These are phyloP conservation scores for Tympanopsis confertula DNA, from an alignment of 2,329 filamentous ascomycete species.

Conservation along the genomic window DNA sequence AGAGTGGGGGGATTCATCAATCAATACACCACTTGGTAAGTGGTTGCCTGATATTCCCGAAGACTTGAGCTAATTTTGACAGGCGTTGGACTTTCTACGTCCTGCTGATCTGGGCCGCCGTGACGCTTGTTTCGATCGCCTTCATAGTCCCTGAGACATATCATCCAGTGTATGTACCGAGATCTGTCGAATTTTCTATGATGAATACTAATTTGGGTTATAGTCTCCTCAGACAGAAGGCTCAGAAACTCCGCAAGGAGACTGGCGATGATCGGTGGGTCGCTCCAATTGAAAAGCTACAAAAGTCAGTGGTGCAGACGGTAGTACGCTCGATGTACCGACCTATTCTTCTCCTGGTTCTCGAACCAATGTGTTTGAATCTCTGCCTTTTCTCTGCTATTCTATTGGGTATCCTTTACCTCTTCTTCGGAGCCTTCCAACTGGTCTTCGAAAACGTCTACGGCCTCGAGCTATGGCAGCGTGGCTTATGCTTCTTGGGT, in stretches of 20 bases:
- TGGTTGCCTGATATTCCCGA: not conserved
- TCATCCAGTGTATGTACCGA: slow-evolving; percentile 16
- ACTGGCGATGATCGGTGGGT: slow-evolving; percentile 69
- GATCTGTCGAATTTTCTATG: too few relatives aligned
- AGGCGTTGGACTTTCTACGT: slow-evolving; percentile 67
- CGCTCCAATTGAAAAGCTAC: slow-evolving; percentile 64
- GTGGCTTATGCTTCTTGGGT: slow-evolving; percentile 68
- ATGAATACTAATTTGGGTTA: slow-evolving; percentile 37
- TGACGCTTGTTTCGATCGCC: slow-evolving; percentile 50
- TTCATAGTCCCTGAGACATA: slow-evolving; percentile 81
- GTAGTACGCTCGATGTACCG: slow-evolving; percentile 46
- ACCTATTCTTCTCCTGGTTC: slow-evolving; percentile 69
- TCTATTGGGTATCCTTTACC: slow-evolving; percentile 75
- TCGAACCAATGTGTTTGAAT: slow-evolving; percentile 76
- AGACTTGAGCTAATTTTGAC: slow-evolving; percentile 4
- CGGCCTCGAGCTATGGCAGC: slow-evolving; percentile 67
- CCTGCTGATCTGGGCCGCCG: slow-evolving; percentile 69
- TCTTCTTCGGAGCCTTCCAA: slow-evolving; percentile 83
- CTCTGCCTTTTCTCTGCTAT: slow-evolving; percentile 76
- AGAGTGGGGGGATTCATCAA: slow-evolving; percentile 71
- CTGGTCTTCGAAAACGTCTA: slow-evolving; percentile 67
- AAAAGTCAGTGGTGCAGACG: slow-evolving; percentile 54
- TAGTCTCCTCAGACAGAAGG: slow-evolving; percentile 65
- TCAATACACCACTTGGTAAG: slow-evolving; percentile 56
- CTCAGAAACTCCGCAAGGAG: slow-evolving; percentile 53